Base-by-base conservation (phyloP, 2,329 filamentous ascomycete species). In the Dendrostoma leiphaemia region DNA sequence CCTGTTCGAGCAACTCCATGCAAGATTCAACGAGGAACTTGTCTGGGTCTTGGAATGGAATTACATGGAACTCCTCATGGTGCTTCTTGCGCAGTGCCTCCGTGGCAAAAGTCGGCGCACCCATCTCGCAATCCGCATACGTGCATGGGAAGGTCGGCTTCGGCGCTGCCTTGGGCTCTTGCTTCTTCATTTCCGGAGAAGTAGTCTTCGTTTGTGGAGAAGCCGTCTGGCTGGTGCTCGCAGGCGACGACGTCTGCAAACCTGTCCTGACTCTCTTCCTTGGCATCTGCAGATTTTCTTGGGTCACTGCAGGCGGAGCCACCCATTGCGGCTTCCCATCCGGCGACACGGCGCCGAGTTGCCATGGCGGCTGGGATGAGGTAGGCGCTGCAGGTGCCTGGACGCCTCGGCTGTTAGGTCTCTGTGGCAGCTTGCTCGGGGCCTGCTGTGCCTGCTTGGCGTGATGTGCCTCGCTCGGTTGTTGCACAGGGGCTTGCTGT, bases 251-350 rank as follows among this genome's bases (percentile, higher is more conserved):
- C 9, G 69, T 71, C 29, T 73, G 71, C 32, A 67, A 62, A 15
- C 68, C 72, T 1, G 74, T 74, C 71, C 81, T 85, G 34, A 71
- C 64, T 71, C 80, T 84, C 68, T 85, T 85, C 13, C 75, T 70
- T 5, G 83, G 84, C 21, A 85, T 69, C 48, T 80, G 76, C 34
- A 86, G 70, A 49, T 80, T 79, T 0, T 77, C 74, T 51, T 74
- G 71, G 32, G 82, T 81, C 29, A 85, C 68, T 48, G 76, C 71
- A 2, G 77, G 71, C 64, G 75, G 79, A 64, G 69, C 73, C 43
- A 79, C 76, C 58, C 84, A 84, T 6, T 72, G 74, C 2, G 83
- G 83, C 53, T 81, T 78, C 12, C 82, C 83, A 59, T 83, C 80
- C 29, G 84, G 83, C 6, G 83, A 85, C 8, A 74, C 70, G 17